Conservation (phyloP, 1,139 yeast species). For the Candida sp. region DNA sequence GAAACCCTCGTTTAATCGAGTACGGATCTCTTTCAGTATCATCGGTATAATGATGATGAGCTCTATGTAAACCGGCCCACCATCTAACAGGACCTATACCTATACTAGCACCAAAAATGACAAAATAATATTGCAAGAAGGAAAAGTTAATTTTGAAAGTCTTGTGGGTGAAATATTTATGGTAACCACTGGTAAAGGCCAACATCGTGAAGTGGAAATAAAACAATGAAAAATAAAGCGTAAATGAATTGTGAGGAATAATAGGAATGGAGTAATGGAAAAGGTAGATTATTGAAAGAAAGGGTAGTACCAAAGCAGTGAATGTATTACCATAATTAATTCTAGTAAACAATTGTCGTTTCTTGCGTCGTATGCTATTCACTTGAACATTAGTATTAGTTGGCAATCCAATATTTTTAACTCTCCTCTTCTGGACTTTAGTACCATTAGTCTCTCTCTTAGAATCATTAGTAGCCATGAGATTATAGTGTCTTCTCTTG, state of each 20-base stretch:
- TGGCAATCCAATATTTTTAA: slow-evolving; percentile 1
- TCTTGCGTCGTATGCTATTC: slow-evolving; percentile 26
- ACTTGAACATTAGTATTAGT: neutral
- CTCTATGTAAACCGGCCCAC: slow-evolving; percentile 67
- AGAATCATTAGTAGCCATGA: neutral
- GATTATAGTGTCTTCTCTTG: neutral
- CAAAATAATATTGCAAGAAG: slow-evolving; percentile 40
- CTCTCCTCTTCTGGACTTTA: slow-evolving; percentile 19
- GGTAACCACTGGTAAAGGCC: slow-evolving; percentile 43
- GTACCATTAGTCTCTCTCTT: neutral
- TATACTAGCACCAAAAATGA: slow-evolving; percentile 54
- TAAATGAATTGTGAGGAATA: slow-evolving; percentile 20
- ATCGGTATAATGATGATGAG: slow-evolving; percentile 63
- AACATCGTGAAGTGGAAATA: slow-evolving; percentile 38
- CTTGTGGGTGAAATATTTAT: slow-evolving; percentile 53
- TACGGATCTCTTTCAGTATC: slow-evolving; percentile 71
- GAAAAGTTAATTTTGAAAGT: slow-evolving; percentile 40
- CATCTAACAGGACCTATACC: slow-evolving; percentile 61
- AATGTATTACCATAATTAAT: slow-evolving; percentile 30
- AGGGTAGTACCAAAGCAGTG: slow-evolving; percentile 32
- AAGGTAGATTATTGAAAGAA: slow-evolving; percentile 20
- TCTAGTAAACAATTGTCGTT: slow-evolving; percentile 29
- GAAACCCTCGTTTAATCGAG: slow-evolving; percentile 54
- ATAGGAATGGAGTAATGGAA: slow-evolving; percentile 13
- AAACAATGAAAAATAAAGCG: slow-evolving; percentile 24